Base-by-base conservation (phyloP, 1,284 basidiomycete genomes). In the Melampsora larici-populina region DNA sequence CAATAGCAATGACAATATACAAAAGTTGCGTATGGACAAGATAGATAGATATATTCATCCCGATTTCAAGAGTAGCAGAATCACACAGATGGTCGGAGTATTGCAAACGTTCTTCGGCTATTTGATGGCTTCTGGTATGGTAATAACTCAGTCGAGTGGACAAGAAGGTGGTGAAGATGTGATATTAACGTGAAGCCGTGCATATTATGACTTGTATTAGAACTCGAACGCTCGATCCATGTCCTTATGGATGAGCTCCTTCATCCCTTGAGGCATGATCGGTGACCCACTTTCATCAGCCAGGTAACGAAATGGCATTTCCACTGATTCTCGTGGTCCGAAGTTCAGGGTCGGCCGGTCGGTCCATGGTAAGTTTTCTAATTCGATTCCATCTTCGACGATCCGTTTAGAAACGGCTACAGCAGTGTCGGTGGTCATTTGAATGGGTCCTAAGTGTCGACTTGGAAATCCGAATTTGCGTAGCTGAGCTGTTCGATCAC, bases 351-450 rank as follows among this genome's bases (percentile, higher is more conserved):
- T 95, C 0, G 94, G 94, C 83, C 89, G 89, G 81, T 93, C 90
- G 40, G n/a, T 13, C 73, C 73, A 75, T n/a, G 15, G 17, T 55
- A 75, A 51, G 15, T 58, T 60, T 43, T 60, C 5, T 69, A 79
- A 70, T 21, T 49, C 40, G 24, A 17, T 33, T 21, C 48, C 17
- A 58, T 97, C 93, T 79, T 91, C 86, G 0, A 95, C 90, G 18
- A 97, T 91, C 1, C 89, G 84, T 83, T 96, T 97, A 0, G 93
- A 94, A 7, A 98, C 95, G 9, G 92, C 93, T 0, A 98, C 86
- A 0, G 96, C 96, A 0, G 96, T 98, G 84, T 99, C 96, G 0
- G 96, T 99, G 33, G 96, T 98, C 96, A 99, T 99, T 84, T 99
- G 97, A 0, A 80, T 78, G 48, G 88, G 86, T 0, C 92, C 93